A percentile compares a stretch with the other conserved stretches of the same genome.
phyloP scores from a whole-genome alignment of 1,139 yeast genomes.

The Entelexis paramagnoliae region DNA sequence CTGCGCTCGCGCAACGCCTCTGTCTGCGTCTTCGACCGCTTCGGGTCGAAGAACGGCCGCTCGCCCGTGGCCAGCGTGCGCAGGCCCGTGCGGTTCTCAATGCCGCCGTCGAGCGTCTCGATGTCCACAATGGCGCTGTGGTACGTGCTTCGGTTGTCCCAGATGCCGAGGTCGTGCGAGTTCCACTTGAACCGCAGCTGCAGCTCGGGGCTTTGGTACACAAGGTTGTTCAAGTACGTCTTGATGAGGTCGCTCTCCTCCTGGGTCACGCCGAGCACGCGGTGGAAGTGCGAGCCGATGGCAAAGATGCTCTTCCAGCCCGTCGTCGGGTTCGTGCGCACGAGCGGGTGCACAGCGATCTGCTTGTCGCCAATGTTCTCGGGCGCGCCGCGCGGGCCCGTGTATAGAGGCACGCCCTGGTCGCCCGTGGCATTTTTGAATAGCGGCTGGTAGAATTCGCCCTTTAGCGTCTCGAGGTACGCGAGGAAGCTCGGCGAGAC shows the following conservation, averaged over 20 bases:
- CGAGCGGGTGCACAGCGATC: constrained; percentile 36
- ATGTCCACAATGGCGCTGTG: constrained; percentile 27
- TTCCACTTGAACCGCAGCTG: constrained; percentile 46
- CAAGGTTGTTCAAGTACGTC: constrained; percentile 36
- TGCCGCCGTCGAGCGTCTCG: constrained; percentile 11
- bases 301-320: constrained; percentile 41
- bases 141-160: constrained; percentile 32
- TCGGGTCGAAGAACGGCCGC: constrained; percentile 27
- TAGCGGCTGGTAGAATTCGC: constrained; percentile 28
- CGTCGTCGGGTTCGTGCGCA: constrained; percentile 42
- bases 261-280: constrained; percentile 36
- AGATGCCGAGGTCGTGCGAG: constrained; percentile 44
- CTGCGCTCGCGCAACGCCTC: constrained; percentile 20
- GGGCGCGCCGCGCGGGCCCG: constrained; percentile 32
- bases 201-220: constrained; percentile 35
- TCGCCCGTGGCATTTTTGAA: constrained; percentile 33
- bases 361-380: constrained; percentile 28
- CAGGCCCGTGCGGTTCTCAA: constrained; percentile 25
- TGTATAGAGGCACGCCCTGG: constrained; percentile 26
- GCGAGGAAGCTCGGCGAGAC: constrained; percentile 37
- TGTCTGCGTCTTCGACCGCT: constrained; percentile 21
- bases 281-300: constrained; percentile 35
- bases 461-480: constrained; percentile 35
- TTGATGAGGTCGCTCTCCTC: constrained; percentile 34
- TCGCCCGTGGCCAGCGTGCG: constrained; percentile 28